Base-by-base conservation (phyloP, 2,329 filamentous ascomycete species). In the Hymenoscyphus fraxineus region DNA sequence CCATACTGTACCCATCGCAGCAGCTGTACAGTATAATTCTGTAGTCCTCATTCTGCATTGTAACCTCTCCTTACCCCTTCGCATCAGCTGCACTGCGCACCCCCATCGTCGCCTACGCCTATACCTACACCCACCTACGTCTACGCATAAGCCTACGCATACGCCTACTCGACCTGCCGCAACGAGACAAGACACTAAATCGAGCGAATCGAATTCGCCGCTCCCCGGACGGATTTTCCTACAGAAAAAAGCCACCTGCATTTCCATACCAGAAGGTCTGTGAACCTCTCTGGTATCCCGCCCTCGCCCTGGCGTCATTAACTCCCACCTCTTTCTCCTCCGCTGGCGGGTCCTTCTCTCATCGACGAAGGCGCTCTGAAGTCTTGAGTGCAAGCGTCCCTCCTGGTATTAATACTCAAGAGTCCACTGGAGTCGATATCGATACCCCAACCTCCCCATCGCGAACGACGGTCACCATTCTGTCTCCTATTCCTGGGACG, bases 251-350 rank as follows among this genome's bases (percentile, higher is more conserved):
- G 40, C 51, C 27, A 27, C 27, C 27, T 27, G 27, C 27, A 35
- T 44, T 27, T 59, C 54, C 61, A 59, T 54, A 64, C 71, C 71
- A 72, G 72, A 70, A 65, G 70, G 71, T 71, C 69, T 35, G 60
- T 57, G 70, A 64, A 64, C 72, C 73, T 35, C 56, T 73, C 73
- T 73, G 72, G 72, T 67, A 66, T 67, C 62, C 12, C 19, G 64
- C 77, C 55, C 59, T 73, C 73, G 82, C 78, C 70, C 81, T 86
- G 83, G 83, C 82, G 78, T 78, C 80, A 71, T 75, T 78, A 78
- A 80, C 77, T 68, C 75, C 77, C 69, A 74, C 78, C 71, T 65
- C 80, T 70, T 83, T 82, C 75, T 83, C 84, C 76, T 83, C 74
- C 61, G 67, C 71, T 47, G 69, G 67, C 60, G 70, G 73, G 54